Percentiles rank a stretch among this genome's conserved stretches.
Evolutionary conservation across 495 filamentous ascomycete species (phyloP).

Genomic region (Xylaria cubensis): DNA sequence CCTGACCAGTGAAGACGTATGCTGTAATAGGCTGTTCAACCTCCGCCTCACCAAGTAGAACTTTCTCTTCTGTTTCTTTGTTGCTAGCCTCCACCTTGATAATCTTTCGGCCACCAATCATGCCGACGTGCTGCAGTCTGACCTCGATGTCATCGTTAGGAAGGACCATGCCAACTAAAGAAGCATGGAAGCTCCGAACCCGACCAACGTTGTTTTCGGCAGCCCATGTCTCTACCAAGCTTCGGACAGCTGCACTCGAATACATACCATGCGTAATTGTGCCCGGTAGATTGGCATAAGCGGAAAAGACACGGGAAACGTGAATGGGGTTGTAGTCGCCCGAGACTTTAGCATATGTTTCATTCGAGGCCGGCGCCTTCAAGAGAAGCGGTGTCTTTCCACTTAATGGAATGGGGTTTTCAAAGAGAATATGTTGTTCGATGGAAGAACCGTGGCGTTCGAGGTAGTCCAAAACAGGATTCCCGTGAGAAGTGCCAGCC

Average conservation of each 20-base stretch:
- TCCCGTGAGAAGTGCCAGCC: constrained; percentile 87
- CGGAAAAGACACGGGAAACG: constrained; percentile 94
- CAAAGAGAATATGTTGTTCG: constrained; percentile 96
- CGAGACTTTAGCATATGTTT: constrained; percentile 96
- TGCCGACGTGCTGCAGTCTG: constrained; percentile 93
- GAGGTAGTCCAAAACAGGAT: constrained; percentile 96
- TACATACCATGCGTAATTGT: constrained; percentile 99
- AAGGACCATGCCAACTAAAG: constrained; percentile 95
- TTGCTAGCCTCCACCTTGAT: constrained; percentile 97
- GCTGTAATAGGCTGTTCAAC: constrained; percentile 97
- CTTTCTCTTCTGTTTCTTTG: constrained; percentile 93
- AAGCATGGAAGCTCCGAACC: constrained; percentile 94
- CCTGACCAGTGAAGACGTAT: constrained; percentile 98
- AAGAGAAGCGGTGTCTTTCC: constrained; percentile 87
- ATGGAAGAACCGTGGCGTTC: constrained; percentile 90
- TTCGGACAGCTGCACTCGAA: constrained; percentile 95
- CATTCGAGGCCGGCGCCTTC: constrained; percentile 94
- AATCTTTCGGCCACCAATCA: constrained; percentile 98
- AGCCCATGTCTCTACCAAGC: constrained; percentile 98
- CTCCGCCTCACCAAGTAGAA: constrained; percentile 92
- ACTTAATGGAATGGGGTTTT: constrained; percentile 93
- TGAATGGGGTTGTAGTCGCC: constrained; percentile 99
- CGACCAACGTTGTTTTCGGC: constrained; percentile 98
- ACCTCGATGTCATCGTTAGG: constrained; percentile 95
- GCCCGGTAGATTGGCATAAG: constrained; percentile 91